Conservation (phyloP, 176 grass and related monocot species). For the Guadua angustifolia region DNA sequence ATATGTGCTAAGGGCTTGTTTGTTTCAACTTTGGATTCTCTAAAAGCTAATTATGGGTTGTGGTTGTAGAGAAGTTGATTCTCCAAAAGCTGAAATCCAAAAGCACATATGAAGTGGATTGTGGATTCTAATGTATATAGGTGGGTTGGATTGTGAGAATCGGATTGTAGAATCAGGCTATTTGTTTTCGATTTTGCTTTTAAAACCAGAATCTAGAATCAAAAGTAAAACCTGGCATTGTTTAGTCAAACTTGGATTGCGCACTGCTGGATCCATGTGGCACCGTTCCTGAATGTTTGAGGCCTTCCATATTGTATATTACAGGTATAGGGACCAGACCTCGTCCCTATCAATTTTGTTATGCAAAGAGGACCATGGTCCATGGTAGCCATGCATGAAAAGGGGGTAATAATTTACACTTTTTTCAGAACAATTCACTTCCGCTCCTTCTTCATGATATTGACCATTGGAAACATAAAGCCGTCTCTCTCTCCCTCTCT, state of each 20-base stretch:
- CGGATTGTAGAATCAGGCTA: too few relatives aligned
- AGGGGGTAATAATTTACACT: not conserved
- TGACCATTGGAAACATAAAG: not conserved
- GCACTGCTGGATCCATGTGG: constrained; percentile 39
- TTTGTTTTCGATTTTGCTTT: too few relatives aligned
- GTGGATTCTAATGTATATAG: too few relatives aligned
- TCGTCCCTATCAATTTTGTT: not conserved
- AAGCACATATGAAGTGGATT: too few relatives aligned
- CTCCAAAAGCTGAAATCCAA: too few relatives aligned
- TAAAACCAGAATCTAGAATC: too few relatives aligned
- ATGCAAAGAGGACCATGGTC: constrained; percentile 1
- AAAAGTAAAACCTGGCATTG: not conserved
- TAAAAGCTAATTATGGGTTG: too few relatives aligned
- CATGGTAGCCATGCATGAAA: not conserved
- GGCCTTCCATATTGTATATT: constrained; percentile 26
- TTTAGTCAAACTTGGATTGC: constrained; percentile 20
- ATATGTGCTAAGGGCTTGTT: too few relatives aligned
- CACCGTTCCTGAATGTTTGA: constrained; percentile 11
- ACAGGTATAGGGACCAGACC: not conserved
- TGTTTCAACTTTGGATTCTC: too few relatives aligned
- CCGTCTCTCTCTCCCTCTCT: not conserved
- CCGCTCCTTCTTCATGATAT: not conserved
- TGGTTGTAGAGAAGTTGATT: too few relatives aligned
- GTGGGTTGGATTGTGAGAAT: too few relatives aligned
- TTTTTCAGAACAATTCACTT: not conserved